phyloP scores from a whole-genome alignment of 208 protist genomes.

The Willaertia magna region DNA sequence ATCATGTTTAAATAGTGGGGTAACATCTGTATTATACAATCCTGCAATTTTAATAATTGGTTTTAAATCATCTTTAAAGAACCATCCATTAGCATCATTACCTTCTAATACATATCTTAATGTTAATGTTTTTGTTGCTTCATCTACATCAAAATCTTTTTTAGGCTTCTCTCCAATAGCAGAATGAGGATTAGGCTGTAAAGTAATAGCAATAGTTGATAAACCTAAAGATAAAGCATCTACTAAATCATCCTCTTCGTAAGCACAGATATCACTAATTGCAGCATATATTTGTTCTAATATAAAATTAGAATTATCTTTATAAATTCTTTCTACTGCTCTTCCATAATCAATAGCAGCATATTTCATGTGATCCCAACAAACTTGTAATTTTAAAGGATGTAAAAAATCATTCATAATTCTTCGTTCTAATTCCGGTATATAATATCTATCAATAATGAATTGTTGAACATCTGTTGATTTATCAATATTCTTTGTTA shows the following conservation, averaged over 20 bases:
- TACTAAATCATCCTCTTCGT: background rate
- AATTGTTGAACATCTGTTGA: slow-evolving; percentile 1
- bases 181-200: background rate
- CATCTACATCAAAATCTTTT: slow-evolving; percentile 1
- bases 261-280: background rate
- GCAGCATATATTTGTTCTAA: background rate
- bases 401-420: background rate
- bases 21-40: background rate
- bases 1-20: background rate
- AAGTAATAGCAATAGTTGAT: background rate
- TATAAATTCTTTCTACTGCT: background rate
- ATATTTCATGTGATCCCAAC: background rate
- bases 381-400: background rate
- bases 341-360: background rate
- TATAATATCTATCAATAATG: background rate
- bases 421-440: background rate
- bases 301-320: background rate
- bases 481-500: background rate
- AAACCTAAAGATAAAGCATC: background rate
- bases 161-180: background rate
- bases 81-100: background rate
- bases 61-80: background rate
- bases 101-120: background rate
- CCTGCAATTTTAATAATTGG: background rate
- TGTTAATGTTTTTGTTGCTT: background rate